Conservation (phyloP, 768 basidiomycete genomes). For the Russula griseocarnosa region DNA sequence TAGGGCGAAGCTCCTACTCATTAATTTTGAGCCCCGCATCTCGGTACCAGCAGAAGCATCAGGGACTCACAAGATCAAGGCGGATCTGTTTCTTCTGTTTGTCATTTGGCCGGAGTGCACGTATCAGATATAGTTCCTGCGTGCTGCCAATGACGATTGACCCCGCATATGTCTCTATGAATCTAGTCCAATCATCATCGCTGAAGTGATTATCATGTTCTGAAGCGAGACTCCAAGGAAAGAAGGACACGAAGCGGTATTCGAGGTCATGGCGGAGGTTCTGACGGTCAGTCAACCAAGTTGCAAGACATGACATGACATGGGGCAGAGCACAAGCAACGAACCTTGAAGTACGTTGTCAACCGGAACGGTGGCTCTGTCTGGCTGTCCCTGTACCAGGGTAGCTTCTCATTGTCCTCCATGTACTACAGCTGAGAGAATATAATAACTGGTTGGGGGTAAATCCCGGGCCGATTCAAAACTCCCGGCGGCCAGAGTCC, state of each 20-base stretch:
- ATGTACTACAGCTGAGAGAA: not conserved
- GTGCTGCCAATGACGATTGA: constrained; percentile 18
- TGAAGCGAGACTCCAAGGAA: constrained; percentile 24
- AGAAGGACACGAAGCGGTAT: constrained; percentile 29
- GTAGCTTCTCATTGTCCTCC: constrained; percentile 15
- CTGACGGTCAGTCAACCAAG: constrained; percentile 41
- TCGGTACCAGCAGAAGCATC: not conserved
- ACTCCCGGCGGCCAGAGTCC: not conserved
- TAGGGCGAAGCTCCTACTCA: constrained; percentile 25
- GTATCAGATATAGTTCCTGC: constrained; percentile 19
- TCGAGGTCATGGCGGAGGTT: constrained; percentile 42
- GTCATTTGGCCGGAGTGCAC: constrained; percentile 4
- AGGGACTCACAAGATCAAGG: constrained; percentile 14
- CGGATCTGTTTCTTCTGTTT: constrained; percentile 20
- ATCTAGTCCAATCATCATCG: constrained; percentile 16
- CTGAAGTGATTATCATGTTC: constrained; percentile 3
- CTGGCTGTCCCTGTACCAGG: constrained; percentile 37
- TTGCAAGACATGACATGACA: constrained; percentile 23
- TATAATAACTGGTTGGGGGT: no score
- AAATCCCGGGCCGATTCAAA: not conserved
- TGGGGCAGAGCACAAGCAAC: constrained; percentile 30
- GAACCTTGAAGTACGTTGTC: constrained; percentile 43
- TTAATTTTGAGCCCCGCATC: not conserved
- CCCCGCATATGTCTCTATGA: constrained; percentile 7
- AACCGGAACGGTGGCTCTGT: constrained; percentile 42